A percentile compares a stretch with the other conserved stretches of the same genome.
Conservation (phyloP, 768 basidiomycete genomes). For the Amanita brunnescens region DNA sequence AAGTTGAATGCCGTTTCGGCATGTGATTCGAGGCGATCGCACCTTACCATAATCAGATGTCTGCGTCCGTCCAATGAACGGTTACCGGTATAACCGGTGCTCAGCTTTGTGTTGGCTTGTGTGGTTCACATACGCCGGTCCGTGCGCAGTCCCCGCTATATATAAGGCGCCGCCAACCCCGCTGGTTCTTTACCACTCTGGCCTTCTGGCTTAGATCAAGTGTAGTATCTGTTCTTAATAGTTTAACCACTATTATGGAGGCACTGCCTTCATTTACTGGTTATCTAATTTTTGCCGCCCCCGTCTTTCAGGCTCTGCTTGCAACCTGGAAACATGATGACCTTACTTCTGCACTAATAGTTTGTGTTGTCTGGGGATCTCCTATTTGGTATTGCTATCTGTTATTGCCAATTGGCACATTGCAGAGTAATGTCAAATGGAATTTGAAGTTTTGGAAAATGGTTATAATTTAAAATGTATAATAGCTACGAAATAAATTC, state of each 20-base stretch:
- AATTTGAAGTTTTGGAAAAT: not conserved
- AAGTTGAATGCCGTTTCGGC: not conserved
- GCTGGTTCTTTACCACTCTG: slow-evolving; percentile 50
- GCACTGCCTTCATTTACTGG: slow-evolving; percentile 45
- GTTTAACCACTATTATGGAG: slow-evolving; percentile 53
- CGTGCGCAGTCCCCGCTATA: not conserved
- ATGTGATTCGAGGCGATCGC: slow-evolving; percentile 3
- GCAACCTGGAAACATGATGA: slow-evolving; percentile 46
- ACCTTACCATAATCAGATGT: not conserved
- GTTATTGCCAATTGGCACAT: not conserved
- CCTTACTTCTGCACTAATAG: slow-evolving; percentile 18
- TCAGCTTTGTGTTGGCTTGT: not conserved
- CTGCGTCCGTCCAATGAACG: not conserved
- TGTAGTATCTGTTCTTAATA: slow-evolving; percentile 82
- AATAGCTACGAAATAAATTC: no score
- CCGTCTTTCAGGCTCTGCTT: slow-evolving; percentile 49
- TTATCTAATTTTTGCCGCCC: slow-evolving; percentile 52
- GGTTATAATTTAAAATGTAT: not conserved
- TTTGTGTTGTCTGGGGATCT: not conserved
- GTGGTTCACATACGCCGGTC: no score
- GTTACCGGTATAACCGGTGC: not conserved
- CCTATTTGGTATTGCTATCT: not conserved
- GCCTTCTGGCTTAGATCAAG: slow-evolving; percentile 84
- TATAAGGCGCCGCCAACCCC: not conserved
- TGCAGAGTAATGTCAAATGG: not conserved